Percentiles rank a stretch among this genome's conserved stretches.
Conservation (phyloP, 257 asterid species). For the Fraxinus excelsior region DNA sequence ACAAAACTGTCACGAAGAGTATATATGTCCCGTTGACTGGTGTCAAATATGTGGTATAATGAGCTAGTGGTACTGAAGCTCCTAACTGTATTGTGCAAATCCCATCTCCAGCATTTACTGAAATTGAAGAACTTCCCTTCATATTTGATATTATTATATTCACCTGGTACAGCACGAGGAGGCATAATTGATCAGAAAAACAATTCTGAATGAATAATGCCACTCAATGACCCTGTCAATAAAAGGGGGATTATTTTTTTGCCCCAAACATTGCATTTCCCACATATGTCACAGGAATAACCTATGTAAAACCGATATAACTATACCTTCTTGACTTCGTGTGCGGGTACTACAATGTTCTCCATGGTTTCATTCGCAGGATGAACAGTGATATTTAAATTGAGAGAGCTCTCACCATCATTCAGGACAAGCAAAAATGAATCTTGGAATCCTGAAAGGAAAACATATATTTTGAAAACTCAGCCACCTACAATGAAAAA, state of each 20-base stretch:
- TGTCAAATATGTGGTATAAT: slow-evolving; percentile 29
- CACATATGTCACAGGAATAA: slow-evolving; percentile 1
- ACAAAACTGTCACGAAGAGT: slow-evolving; percentile 39
- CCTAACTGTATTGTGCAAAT: slow-evolving; percentile 41
- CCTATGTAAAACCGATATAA: background rate
- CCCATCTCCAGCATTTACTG: slow-evolving; percentile 32
- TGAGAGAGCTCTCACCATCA: slow-evolving; percentile 29
- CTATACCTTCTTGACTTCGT: slow-evolving; percentile 50
- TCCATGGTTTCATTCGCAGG: slow-evolving; percentile 23
- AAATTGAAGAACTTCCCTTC: slow-evolving; percentile 37
- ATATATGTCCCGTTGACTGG: slow-evolving; percentile 51
- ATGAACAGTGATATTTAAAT: slow-evolving; percentile 25
- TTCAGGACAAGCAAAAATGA: slow-evolving; percentile 33
- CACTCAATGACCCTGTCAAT: too few species aligned
- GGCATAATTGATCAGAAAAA: slow-evolving; percentile 15
- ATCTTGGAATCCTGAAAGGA: slow-evolving; percentile 32
- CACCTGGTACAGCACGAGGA: slow-evolving; percentile 41
- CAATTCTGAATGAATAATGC: background rate
- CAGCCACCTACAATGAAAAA: background rate
- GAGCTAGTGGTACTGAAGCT: slow-evolving; percentile 32
- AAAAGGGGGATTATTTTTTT: background rate
- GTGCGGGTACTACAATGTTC: slow-evolving; percentile 34
- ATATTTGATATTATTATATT: slow-evolving; percentile 35
- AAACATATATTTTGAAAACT: slow-evolving; percentile 14
- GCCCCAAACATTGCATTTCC: background rate